Base-by-base conservation (phyloP, 192 early-diverging fungal species). In the Glomus cerebriforme region DNA sequence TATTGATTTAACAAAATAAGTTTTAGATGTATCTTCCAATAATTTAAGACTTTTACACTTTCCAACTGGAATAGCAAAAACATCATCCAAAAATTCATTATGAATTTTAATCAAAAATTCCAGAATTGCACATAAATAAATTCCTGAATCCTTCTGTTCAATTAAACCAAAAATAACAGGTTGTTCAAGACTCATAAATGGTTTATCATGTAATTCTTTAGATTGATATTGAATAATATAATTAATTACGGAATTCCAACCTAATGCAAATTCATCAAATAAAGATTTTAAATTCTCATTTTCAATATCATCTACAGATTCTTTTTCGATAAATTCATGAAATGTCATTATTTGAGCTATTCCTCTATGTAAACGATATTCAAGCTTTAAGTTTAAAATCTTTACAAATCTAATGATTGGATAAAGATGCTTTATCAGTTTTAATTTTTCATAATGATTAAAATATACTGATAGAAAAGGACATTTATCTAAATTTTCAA, bases 381-480 rank as follows among this genome's bases (percentile, higher is more conserved):
- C 58, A 29, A 80, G 72, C 6, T 54, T 19, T 4, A 19, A 24
- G 7, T 59, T 32, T 34, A 80, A 60, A 19, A 74, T 66, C 64
- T 80, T n/a, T 29, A 67, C 15, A 63, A 80, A 80, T 43, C 35
- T 75, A 0, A 78, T 31, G 13, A 78, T 78, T 17, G 77, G 65
- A 22, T 43, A 31, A 31, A 78, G n/a, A 49, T 78, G 17, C 27
- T 45, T 43, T 10, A 78, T 4, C 9, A 75, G 15, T 19, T 12
- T 15, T 17, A 80, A 67, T 24, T 8, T 75, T 31, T 80, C 29
- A n/a, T 26, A 32, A 17, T 75, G 17, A 22, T 80, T 63, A 62
- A 80, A 63, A 54, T 64, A 80, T 45, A 74, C 35, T 19, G 6
- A 49, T 31, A 74, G 9, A 29, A 80, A 80, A 31, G 79, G 79